Evolutionary conservation across 257 asterid species (phyloP).

Genomic region (Solanum arcanum): DNA sequence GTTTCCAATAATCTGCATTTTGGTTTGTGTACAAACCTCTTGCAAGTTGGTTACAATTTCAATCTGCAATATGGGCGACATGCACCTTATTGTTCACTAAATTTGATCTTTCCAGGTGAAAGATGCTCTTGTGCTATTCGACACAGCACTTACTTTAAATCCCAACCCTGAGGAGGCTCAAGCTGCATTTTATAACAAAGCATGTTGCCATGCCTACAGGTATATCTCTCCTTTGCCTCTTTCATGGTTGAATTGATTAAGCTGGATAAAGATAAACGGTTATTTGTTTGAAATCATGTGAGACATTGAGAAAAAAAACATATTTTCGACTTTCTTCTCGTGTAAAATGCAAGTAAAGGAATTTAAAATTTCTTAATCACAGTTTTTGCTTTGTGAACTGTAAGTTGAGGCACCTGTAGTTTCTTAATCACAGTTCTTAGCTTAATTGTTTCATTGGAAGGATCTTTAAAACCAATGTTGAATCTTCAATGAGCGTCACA

Average conservation of each 20-base stretch:
- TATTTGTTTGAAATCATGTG: background rate
- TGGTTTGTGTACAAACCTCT: background rate
- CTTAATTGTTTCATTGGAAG: background rate
- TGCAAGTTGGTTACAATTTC: background rate
- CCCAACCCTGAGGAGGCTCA: constrained; percentile 76
- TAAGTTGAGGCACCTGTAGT: background rate
- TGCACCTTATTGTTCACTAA: background rate
- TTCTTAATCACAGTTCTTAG: background rate
- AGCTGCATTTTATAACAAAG: constrained; percentile 95
- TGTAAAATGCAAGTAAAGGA: background rate
- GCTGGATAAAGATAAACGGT: background rate
- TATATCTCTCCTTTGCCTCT: constrained; percentile 1
- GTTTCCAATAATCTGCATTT: background rate
- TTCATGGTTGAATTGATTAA: background rate
- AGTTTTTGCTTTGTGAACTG: background rate
- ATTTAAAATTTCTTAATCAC: background rate
- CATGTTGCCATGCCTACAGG: constrained; percentile 98
- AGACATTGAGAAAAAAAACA: background rate
- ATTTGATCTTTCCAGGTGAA: constrained; percentile 47
- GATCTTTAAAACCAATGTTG: background rate
- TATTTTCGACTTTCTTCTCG: background rate
- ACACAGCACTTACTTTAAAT: constrained; percentile 73
- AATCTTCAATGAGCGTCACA: background rate
- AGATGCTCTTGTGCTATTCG: constrained; percentile 84
- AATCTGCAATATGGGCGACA: background rate